Conservation (phyloP, 345 rosid species). For the Gossypium rotundifolium region DNA sequence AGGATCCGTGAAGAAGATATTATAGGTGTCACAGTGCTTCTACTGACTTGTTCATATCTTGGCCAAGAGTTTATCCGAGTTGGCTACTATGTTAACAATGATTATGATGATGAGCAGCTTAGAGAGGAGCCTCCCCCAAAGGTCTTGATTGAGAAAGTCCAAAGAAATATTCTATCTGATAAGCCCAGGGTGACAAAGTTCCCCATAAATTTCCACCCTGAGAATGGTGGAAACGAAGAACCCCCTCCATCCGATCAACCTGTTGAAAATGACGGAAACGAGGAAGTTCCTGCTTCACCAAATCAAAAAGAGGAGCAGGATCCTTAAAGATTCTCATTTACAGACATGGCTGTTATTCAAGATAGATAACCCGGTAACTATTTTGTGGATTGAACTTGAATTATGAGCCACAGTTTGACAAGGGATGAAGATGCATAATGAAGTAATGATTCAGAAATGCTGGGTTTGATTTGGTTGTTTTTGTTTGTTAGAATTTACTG, state of each 20-base stretch:
- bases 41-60: slow-evolving; percentile 68
- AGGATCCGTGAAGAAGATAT: slow-evolving; percentile 78
- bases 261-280: slow-evolving; percentile 29
- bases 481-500: slow-evolving; percentile 1
- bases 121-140: slow-evolving; percentile 87
- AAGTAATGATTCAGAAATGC: slow-evolving; percentile 2
- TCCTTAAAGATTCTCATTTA: slow-evolving; percentile 14
- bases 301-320: slow-evolving; percentile 27
- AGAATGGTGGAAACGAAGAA: slow-evolving; percentile 40
- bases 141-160: slow-evolving; percentile 69
- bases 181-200: slow-evolving; percentile 94
- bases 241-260: slow-evolving; percentile 35
- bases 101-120: slow-evolving; percentile 79
- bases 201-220: slow-evolving; percentile 90
- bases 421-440: neutral
- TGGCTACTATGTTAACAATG: slow-evolving; percentile 84
- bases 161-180: slow-evolving; percentile 76
- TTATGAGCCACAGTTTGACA: neutral
- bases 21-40: slow-evolving; percentile 71
- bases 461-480: neutral
- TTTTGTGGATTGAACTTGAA: neutral
- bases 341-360: neutral
- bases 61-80: slow-evolving; percentile 71
- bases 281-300: slow-evolving; percentile 28
- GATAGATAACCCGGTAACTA: neutral